These are phyloP conservation scores for Leishmania aethiopica DNA, from an alignment of 208 protist genomes.

Conservation along the genomic window DNA sequence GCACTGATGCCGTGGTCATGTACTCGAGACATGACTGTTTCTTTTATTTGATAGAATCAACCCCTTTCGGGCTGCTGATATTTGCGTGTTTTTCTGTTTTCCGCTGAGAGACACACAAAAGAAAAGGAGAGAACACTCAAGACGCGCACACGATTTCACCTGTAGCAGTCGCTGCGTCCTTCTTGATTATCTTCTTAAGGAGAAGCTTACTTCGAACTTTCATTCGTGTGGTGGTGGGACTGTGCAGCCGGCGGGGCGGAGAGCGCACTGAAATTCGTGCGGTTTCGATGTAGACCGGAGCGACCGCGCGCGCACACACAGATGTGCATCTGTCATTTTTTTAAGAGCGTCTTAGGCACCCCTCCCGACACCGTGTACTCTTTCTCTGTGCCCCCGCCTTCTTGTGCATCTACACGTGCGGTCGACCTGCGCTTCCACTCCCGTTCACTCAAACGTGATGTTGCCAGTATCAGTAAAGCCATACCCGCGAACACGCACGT, in stretches of 20 bases:
- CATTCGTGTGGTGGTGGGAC: background rate
- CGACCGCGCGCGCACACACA: background rate
- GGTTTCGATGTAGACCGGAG: background rate
- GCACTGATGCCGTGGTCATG: slow-evolving; percentile 39
- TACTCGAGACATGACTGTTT: background rate
- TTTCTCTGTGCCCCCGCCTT: slow-evolving; percentile 9
- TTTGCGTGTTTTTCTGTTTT: background rate
- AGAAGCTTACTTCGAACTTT: background rate
- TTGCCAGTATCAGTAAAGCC: background rate
- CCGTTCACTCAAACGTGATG: background rate
- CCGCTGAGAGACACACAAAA: background rate
- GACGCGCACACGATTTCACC: background rate
- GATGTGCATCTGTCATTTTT: background rate
- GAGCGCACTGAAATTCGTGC: background rate
- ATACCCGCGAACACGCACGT: background rate
- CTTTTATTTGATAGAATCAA: background rate
- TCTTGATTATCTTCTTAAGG: background rate
- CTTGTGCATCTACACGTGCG: background rate
- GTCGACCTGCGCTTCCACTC: background rate
- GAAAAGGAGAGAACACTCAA: background rate
- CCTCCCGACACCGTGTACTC: background rate
- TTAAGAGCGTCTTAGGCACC: too few species aligned
- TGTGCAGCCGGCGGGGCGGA: background rate
- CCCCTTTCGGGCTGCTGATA: background rate
- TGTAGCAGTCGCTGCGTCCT: background rate